phyloP scores from a whole-genome alignment of 202 grass and related monocot species.

The Elaeis oleifera region DNA sequence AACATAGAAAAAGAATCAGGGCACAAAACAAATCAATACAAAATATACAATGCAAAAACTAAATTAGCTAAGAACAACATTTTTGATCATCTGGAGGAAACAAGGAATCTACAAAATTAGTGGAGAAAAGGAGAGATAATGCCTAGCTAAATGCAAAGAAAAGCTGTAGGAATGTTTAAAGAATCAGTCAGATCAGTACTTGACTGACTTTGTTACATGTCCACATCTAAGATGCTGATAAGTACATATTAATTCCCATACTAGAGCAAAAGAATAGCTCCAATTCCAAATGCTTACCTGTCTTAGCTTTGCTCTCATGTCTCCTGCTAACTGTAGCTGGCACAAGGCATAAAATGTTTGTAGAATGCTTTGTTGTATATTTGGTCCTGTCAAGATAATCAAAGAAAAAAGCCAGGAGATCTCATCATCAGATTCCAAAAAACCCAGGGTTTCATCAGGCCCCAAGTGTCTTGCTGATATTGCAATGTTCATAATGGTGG shows the following conservation, averaged over 20 bases:
- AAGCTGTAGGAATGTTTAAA: too few relatives aligned
- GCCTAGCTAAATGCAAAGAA: too few relatives aligned
- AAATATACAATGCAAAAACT: too few relatives aligned
- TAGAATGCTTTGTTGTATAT: slow-evolving; percentile 2
- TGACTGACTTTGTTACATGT: too few relatives aligned
- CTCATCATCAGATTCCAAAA: slow-evolving; percentile 5
- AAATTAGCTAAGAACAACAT: too few relatives aligned
- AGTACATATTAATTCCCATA: too few relatives aligned
- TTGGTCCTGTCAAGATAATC: slow-evolving; percentile 3
- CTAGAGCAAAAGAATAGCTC: neutral
- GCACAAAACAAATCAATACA: too few relatives aligned
- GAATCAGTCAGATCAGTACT: too few relatives aligned
- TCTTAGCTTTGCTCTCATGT: slow-evolving; percentile 4
- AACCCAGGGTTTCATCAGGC: neutral
- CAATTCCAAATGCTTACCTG: neutral
- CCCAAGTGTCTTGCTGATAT: neutral
- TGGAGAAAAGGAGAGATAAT: too few relatives aligned
- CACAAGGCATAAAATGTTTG: neutral
- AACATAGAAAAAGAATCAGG: neutral
- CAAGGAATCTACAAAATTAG: too few relatives aligned
- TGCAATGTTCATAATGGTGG: slow-evolving; percentile 3
- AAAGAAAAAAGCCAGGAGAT: slow-evolving; percentile 5
- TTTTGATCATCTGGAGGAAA: too few relatives aligned
- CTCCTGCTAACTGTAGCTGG: neutral
- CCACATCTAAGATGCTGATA: too few relatives aligned